Base-by-base conservation (phyloP, 305 asterid genomes). In the Rubia occidens region DNA sequence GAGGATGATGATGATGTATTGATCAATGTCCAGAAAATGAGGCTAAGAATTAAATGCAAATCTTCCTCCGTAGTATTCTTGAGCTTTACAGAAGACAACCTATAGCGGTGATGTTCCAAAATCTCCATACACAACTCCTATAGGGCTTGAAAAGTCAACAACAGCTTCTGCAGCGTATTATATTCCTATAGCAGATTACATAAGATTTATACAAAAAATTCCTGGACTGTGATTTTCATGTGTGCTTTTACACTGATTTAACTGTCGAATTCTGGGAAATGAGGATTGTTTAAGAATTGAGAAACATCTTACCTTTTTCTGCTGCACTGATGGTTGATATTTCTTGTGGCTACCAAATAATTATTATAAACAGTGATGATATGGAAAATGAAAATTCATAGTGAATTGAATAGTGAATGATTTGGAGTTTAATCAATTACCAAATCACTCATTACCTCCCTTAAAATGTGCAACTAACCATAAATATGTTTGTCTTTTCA, bases 81-180 rank as follows among this genome's bases (percentile, higher is more conserved):
- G 6, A 68, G 17, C 4, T 24, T 17, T 5, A 42, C n/a, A 0
- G 82, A 53, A 4, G 76, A 7, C n/a, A 71, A 71, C 76, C 14
- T 78, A 56, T 14, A 78, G 60, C 7, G 79, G 79, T 1, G 82
- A 78, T 8, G 77, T 74, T 1, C 70, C 77, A 14, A 78, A 53
- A 17, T 78, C 79, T 62, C 82, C 79, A 21, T 78, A 78, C 26
- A 78, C 82, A 32, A 78, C 77, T 21, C 77, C 29, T 26, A 79
- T 5, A 71, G 72, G 11, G 79, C n/a, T 76, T 72, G 74, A n/a
- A 42, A 72, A 8, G 77, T 77, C 68, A 76, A 61, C 37, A 74
- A 0, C n/a, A 74, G 10, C 4, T 70, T 74, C 35, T 74, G 59
- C 73, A 24, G 15, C 21, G 1, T 20, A 10, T 49, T 68, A 24